A percentile compares a stretch with the other conserved stretches of the same genome.
Conservation (phyloP, 768 basidiomycete species). For the Lactarius sp. region DNA sequence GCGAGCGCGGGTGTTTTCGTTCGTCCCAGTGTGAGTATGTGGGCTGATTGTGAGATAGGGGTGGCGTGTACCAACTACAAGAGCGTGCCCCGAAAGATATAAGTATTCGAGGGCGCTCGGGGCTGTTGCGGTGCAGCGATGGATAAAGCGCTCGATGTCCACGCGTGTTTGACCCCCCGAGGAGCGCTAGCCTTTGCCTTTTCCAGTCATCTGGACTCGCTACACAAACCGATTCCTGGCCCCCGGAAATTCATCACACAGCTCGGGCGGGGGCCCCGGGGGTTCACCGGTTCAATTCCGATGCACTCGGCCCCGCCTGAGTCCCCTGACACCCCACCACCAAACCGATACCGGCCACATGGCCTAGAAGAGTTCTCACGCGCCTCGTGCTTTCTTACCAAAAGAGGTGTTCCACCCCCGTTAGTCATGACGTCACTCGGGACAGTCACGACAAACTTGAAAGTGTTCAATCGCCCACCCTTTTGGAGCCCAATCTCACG, state of each 20-base stretch:
- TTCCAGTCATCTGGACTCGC: conserved; percentile 10
- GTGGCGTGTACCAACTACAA: too few species aligned
- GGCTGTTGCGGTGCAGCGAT: conserved; percentile 24
- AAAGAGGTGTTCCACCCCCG: too few species aligned
- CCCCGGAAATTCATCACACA: conserved; percentile 12
- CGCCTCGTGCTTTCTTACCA: too few species aligned
- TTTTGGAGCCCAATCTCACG: too few species aligned
- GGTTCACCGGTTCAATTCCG: conserved; percentile 7
- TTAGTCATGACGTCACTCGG: too few species aligned
- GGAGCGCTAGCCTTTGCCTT: conserved; percentile 23
- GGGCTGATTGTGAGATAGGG: too few species aligned
- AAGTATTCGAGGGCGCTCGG: conserved; percentile 27
- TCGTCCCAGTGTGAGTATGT: too few species aligned
- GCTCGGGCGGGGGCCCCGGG: conserved; percentile 10
- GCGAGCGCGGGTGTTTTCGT: too few species aligned
- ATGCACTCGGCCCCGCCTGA: neutral
- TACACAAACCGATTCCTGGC: conserved; percentile 2
- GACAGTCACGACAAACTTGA: too few species aligned
- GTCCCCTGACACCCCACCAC: conserved; percentile 17
- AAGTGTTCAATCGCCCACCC: too few species aligned
- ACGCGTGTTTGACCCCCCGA: conserved; percentile 24
- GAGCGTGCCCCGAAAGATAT: conserved; percentile 5
- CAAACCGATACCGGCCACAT: neutral
- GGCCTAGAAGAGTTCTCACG: too few species aligned
- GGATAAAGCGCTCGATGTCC: conserved; percentile 23